Percentiles rank a stretch among this genome's conserved stretches.
phyloP scores from a whole-genome alignment of 2,329 filamentous ascomycete species.

The Fusarium musae region DNA sequence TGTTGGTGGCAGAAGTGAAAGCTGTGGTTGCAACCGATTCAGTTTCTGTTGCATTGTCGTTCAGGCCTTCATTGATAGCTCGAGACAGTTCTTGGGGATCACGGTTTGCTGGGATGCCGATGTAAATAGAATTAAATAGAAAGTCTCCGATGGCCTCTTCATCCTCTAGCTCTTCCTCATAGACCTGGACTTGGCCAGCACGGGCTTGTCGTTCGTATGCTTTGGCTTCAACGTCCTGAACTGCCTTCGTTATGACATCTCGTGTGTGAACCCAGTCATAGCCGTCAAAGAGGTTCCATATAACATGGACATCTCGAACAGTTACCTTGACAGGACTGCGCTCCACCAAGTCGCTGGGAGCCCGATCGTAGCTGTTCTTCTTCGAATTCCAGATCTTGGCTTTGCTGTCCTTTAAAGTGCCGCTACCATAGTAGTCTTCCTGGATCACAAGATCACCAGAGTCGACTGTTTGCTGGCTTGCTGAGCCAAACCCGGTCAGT shows the following conservation, averaged over 20 bases:
- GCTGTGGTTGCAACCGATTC: constrained; percentile 87
- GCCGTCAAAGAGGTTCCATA: constrained; percentile 98
- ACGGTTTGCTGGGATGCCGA: constrained; percentile 86
- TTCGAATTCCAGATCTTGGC: constrained; percentile 84
- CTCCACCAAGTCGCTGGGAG: constrained; percentile 69
- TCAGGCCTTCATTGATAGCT: constrained; percentile 88
- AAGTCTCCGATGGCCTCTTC: constrained; percentile 93
- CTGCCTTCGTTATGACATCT: constrained; percentile 85
- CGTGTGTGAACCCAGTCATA: constrained; percentile 95
- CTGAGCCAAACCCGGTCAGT: constrained; percentile 48
- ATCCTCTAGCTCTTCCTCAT: constrained; percentile 79
- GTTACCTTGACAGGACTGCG: constrained; percentile 80
- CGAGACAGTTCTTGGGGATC: constrained; percentile 84
- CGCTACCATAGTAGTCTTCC: constrained; percentile 79
- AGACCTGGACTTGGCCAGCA: constrained; percentile 64
- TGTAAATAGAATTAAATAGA: constrained; percentile 98
- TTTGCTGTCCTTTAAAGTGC: constrained; percentile 69
- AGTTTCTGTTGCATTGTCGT: constrained; percentile 88
- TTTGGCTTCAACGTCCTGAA: constrained; percentile 86
- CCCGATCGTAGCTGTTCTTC: constrained; percentile 77
- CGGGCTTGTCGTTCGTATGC: constrained; percentile 78
- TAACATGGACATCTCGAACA: constrained; percentile 88
- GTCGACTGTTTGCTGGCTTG: constrained; percentile 58
- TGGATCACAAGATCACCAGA: constrained; percentile 75
- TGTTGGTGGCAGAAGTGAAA: constrained; percentile 67